Percentiles rank a stretch among this genome's conserved stretches.
phyloP scores from a whole-genome alignment of 371 early-diverging fungal species.

The Zychaea mexicana region DNA sequence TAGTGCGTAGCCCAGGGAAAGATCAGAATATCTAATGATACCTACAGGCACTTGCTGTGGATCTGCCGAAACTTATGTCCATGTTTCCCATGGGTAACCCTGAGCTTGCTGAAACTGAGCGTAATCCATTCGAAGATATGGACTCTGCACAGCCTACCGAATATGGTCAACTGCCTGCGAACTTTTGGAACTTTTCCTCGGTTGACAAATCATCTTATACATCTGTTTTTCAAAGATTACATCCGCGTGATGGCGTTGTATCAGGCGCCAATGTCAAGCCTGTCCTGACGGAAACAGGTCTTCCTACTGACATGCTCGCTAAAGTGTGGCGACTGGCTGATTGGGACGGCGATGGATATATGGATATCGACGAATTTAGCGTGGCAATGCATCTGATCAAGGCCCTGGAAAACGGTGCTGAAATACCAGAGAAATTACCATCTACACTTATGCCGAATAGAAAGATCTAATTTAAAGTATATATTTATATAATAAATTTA shows the following conservation, averaged over 20 bases:
- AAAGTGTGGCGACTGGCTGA: slow-evolving; percentile 73
- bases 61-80: slow-evolving; percentile 40
- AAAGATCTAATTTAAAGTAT: slow-evolving; percentile 20
- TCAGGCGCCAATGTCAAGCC: slow-evolving; percentile 61
- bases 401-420: slow-evolving; percentile 48
- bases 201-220: slow-evolving; percentile 43
- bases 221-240: slow-evolving; percentile 23
- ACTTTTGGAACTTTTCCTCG: slow-evolving; percentile 52
- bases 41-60: slow-evolving; percentile 25
- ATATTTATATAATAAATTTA: neutral
- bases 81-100: slow-evolving; percentile 40
- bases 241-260: slow-evolving; percentile 62
- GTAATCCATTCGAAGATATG: slow-evolving; percentile 36
- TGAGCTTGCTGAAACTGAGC: slow-evolving; percentile 28
- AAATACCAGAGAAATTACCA: slow-evolving; percentile 53
- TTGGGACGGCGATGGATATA: slow-evolving; percentile 69
- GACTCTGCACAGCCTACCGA: slow-evolving; percentile 2
- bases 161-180: slow-evolving; percentile 29
- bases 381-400: slow-evolving; percentile 66
- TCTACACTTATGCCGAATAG: slow-evolving; percentile 29
- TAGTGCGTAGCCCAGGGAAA: neutral
- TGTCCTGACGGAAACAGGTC: slow-evolving; percentile 54
- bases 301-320: slow-evolving; percentile 56
- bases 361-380: slow-evolving; percentile 69
- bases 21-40: neutral